phyloP scores from a whole-genome alignment of 2,329 filamentous ascomycete species.

The Alternaria sp. region DNA sequence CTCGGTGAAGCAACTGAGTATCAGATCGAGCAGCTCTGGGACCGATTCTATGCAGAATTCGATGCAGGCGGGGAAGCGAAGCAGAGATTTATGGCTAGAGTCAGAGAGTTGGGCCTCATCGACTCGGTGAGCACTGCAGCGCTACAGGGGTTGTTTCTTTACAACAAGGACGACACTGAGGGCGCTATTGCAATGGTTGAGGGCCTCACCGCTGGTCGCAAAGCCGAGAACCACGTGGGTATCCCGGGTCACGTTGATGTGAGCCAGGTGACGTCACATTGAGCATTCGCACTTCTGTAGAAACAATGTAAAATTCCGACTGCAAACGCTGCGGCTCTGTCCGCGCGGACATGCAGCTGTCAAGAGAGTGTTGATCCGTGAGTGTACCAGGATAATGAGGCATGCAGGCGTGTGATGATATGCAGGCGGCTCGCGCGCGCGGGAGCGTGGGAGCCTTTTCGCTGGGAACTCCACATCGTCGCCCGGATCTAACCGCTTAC shows the following conservation, averaged over 20 bases:
- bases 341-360: slow-evolving; percentile 9
- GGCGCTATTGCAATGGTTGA: slow-evolving; percentile 85
- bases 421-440: slow-evolving; percentile 20
- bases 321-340: not conserved
- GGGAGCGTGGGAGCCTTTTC: slow-evolving; percentile 9
- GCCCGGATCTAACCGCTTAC: slow-evolving; percentile 19
- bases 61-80: slow-evolving; percentile 71
- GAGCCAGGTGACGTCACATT: slow-evolving; percentile 19
- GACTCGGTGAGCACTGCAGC: slow-evolving; percentile 83
- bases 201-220: slow-evolving; percentile 56
- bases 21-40: slow-evolving; percentile 89
- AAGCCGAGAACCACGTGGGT: slow-evolving; percentile 39
- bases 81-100: slow-evolving; percentile 72
- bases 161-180: slow-evolving; percentile 90
- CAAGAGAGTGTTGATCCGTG: not conserved
- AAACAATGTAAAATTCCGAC: not conserved
- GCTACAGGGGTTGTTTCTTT: slow-evolving; percentile 91
- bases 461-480: slow-evolving; percentile 10
- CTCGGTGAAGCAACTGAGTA: slow-evolving; percentile 87
- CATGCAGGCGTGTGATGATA: slow-evolving; percentile 16
- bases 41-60: slow-evolving; percentile 89
- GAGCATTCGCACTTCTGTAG: slow-evolving; percentile 8
- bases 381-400: slow-evolving; percentile 1
- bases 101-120: slow-evolving; percentile 76
- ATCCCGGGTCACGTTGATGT: slow-evolving; percentile 44